Conservation (phyloP, 2,329 filamentous ascomycete genomes). For the Aspergillus floridensis region DNA sequence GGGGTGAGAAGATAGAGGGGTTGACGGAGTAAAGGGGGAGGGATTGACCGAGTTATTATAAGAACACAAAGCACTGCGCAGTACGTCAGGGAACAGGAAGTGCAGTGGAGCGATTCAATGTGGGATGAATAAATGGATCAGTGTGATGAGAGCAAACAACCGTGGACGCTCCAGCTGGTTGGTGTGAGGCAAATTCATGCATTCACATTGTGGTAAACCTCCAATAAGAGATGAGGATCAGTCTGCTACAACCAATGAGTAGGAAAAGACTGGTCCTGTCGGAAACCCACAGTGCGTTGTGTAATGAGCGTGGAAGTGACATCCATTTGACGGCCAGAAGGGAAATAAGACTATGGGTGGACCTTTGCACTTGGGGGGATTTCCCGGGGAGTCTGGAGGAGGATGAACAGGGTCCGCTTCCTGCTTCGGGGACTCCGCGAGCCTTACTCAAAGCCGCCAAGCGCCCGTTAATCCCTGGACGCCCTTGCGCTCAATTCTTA, state of each 20-base stretch:
- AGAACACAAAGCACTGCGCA: constrained; percentile 3
- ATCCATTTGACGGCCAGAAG: not conserved
- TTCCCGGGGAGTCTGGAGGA: not conserved
- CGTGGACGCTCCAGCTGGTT: not conserved
- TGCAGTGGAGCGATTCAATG: not conserved
- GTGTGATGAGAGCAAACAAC: not conserved
- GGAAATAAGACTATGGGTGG: too few relatives aligned
- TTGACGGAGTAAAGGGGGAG: too few relatives aligned
- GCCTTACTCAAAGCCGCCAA: not conserved
- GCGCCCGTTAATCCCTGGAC: not conserved
- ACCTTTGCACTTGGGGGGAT: too few relatives aligned
- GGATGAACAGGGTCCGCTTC: not conserved
- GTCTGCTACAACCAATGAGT: not conserved
- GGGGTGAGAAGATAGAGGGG: too few relatives aligned
- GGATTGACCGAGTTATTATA: not conserved
- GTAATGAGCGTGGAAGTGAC: not conserved
- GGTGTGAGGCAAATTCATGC: not conserved
- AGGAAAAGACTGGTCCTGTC: not conserved
- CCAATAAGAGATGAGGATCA: not conserved
- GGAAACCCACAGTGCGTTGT: not conserved
- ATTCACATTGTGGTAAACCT: not conserved
- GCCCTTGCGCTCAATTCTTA: not conserved
- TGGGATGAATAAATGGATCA: not conserved
- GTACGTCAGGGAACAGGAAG: constrained; percentile 1
- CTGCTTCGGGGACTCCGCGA: not conserved